Conservation (phyloP, 495 filamentous ascomycete species). For the Podospora conica region DNA sequence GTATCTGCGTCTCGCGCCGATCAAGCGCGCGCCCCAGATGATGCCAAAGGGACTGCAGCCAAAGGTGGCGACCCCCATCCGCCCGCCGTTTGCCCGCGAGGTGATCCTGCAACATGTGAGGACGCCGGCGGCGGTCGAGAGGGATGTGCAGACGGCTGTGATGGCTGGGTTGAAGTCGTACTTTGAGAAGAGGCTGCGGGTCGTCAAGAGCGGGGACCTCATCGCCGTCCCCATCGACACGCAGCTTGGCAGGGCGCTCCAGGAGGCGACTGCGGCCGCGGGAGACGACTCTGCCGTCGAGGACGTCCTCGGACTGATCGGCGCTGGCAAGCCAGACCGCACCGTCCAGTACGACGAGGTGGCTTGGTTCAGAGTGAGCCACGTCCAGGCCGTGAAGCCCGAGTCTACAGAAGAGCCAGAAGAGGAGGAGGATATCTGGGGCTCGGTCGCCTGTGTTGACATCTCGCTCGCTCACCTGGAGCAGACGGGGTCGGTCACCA, state of each 20-base stretch:
- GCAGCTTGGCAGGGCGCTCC: constrained; percentile 67
- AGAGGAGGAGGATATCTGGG: constrained; percentile 67
- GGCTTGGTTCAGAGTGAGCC: constrained; percentile 84
- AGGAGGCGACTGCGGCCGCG: constrained; percentile 47
- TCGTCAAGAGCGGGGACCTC: constrained; percentile 79
- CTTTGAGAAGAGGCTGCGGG: constrained; percentile 69
- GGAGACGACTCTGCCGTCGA: constrained; percentile 60
- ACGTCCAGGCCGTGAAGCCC: constrained; percentile 57
- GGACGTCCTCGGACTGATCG: constrained; percentile 48
- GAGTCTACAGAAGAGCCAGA: constrained; percentile 36
- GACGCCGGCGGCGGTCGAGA: constrained; percentile 80
- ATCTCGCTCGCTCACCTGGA: constrained; percentile 78
- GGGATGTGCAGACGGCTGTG: constrained; percentile 72
- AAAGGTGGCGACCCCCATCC: constrained; percentile 49
- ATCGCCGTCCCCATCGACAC: constrained; percentile 83
- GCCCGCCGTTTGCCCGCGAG: constrained; percentile 81
- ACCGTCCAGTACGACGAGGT: constrained; percentile 50
- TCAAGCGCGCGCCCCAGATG: constrained; percentile 42
- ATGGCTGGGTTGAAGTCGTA: constrained; percentile 79
- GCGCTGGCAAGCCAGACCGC: constrained; percentile 29
- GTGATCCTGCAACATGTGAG: constrained; percentile 85
- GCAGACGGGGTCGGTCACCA: constrained; percentile 75
- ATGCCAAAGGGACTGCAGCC: constrained; percentile 32
- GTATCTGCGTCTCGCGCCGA: constrained; percentile 64
- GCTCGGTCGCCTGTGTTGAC: constrained; percentile 75